Evolutionary conservation across 1,284 basidiomycete genomes (phyloP), one percentile per base, ranked within the genome.

Genomic region (Cystobasidium pallidum): DNA sequence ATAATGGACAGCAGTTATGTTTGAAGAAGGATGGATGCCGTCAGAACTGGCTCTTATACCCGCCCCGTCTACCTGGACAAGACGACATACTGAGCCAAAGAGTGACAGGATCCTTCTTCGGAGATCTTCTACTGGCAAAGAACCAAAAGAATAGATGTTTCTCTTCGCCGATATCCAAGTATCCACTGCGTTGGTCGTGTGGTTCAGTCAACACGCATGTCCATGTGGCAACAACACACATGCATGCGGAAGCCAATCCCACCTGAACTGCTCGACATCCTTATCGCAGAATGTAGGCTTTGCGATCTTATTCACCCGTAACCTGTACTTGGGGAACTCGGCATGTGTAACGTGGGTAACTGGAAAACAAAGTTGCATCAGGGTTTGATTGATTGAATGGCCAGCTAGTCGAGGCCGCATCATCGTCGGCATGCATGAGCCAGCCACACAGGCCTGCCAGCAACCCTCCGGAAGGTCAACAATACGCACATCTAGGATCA

Each of bases 141-240:
- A 92, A 91, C 88, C 89, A 77, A 75, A 80, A 75, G 57, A 79
- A 75, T 26, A 94, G 85, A 77, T 93, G 91, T 78, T 91, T 91
- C 76, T 89, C 88, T 34, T 91, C 87, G 0, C 88, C 87, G 74
- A 95, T 87, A 79, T 96, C 93, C 49, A 97, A 85, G 81, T 94
- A 96, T n/a, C 81, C 81, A 58, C 91, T 91, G 79, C 91, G 88
- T 80, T 54, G 84, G 0, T 89, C 82, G 77, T 95, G 93, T 77
- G 93, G 96, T 28, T 39, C 36, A 95, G 10, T 21, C 47, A 47
- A n/a, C 43, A 32, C 63, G 41, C 32, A 45, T 49, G 2, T 2
- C 24, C 49, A 15, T 8, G 43, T 45, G 43, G 43, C 43, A 17
- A 45, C 11, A 45, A 15, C 43, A 17, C n/a, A n/a, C 39, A 34